These are phyloP conservation scores for Penicillium rolfsii DNA, from an alignment of 2,329 filamentous ascomycete genomes.

Conservation along the genomic window DNA sequence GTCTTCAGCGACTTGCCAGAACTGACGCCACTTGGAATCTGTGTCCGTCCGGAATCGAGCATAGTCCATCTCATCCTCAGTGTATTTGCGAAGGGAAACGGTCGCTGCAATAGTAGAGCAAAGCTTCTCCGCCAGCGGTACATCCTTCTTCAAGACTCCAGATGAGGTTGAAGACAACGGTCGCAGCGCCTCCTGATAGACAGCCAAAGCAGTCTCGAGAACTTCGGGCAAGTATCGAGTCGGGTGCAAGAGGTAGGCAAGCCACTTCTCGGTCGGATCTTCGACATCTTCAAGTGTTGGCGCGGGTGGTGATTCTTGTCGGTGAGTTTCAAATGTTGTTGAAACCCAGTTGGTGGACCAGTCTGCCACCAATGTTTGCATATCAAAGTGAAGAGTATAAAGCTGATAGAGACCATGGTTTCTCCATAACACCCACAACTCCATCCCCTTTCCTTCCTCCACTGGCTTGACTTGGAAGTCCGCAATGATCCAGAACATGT, in stretches of 20 bases:
- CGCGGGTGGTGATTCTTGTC: slow-evolving; percentile 57
- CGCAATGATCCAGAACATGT: slow-evolving; percentile 77
- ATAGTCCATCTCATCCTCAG: slow-evolving; percentile 71
- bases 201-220: slow-evolving; percentile 78
- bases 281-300: slow-evolving; percentile 67
- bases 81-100: slow-evolving; percentile 64
- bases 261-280: slow-evolving; percentile 81
- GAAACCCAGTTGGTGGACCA: slow-evolving; percentile 73
- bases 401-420: slow-evolving; percentile 79
- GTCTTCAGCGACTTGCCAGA: slow-evolving; percentile 83
- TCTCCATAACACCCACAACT: slow-evolving; percentile 80
- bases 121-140: slow-evolving; percentile 74
- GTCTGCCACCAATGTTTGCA: slow-evolving; percentile 63
- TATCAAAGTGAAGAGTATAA: slow-evolving; percentile 72
- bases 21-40: slow-evolving; percentile 84
- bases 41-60: slow-evolving; percentile 73
- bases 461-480: slow-evolving; percentile 69
- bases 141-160: slow-evolving; percentile 51
- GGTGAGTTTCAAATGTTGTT: slow-evolving; percentile 64
- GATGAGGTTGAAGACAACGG: slow-evolving; percentile 40
- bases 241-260: slow-evolving; percentile 79
- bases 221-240: slow-evolving; percentile 79
- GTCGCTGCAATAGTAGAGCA: slow-evolving; percentile 72
- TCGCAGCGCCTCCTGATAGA: slow-evolving; percentile 71
- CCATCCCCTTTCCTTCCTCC: slow-evolving; percentile 58